Percentiles rank a stretch among this genome's conserved stretches.
Evolutionary conservation across 2,329 filamentous ascomycete genomes (phyloP).

Genomic region (Dichotomopilus funicola): DNA sequence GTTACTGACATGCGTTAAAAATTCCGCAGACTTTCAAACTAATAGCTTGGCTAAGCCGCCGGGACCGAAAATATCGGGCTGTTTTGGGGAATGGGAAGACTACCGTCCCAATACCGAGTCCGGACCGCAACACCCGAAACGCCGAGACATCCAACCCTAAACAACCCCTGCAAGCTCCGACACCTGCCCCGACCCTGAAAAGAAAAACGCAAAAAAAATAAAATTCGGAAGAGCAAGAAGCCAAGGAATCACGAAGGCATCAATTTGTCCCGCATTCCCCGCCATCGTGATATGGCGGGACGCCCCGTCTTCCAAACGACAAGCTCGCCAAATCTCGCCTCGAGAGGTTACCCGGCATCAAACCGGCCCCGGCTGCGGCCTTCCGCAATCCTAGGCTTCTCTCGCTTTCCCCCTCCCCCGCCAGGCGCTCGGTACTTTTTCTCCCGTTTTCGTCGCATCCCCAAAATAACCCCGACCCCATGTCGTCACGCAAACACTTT

Average conservation of each 20-base stretch:
- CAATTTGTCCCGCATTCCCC: no score
- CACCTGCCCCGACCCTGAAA: no score
- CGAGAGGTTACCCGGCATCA: constrained; percentile 5
- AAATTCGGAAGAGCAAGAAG: no score
- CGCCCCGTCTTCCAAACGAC: not conserved
- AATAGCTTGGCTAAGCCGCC: constrained; percentile 4
- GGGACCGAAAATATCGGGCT: constrained; percentile 3
- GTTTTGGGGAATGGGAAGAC: no score
- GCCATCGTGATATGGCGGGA: not conserved
- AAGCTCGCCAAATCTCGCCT: constrained; percentile 13
- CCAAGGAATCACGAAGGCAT: no score
- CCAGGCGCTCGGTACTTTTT: constrained; percentile 12
- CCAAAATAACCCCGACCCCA: not conserved
- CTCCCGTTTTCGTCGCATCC: not conserved
- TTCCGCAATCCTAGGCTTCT: not conserved
- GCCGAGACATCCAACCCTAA: no score
- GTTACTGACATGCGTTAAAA: constrained; percentile 8
- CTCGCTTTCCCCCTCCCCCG: no score
- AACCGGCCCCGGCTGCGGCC: constrained; percentile 9
- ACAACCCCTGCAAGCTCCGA: no score
- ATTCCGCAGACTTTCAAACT: not conserved
- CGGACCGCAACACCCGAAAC: no score
- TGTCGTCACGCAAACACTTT: no score
- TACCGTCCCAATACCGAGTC: no score
- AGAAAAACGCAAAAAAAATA: no score